Conservation (phyloP, 495 filamentous ascomycete genomes). For the Zalerion maritima region DNA sequence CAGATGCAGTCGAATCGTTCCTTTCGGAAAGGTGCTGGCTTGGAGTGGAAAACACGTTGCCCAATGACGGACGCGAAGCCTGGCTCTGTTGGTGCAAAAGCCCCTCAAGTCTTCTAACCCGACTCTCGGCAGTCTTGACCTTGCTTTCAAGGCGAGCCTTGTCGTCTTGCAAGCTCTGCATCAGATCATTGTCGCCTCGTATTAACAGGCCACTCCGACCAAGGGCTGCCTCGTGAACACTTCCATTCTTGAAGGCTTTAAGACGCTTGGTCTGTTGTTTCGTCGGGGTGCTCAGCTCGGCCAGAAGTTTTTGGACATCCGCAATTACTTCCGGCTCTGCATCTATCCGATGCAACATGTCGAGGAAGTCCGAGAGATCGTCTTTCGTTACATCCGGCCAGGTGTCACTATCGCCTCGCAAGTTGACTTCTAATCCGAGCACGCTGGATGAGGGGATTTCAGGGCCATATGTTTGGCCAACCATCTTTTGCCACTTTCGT, state of each 20-base stretch:
- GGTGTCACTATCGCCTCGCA: slow-evolving; percentile 60
- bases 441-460: slow-evolving; percentile 33
- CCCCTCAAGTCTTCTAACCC: slow-evolving; percentile 84
- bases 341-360: slow-evolving; percentile 39
- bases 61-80: slow-evolving; percentile 50
- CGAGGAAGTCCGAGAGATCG: slow-evolving; percentile 53
- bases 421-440: slow-evolving; percentile 69
- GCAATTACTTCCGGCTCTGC: slow-evolving; percentile 29
- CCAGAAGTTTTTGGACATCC: slow-evolving; percentile 42
- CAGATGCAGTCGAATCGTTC: slow-evolving; percentile 27
- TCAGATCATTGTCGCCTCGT: slow-evolving; percentile 65
- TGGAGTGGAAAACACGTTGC: slow-evolving; percentile 43
- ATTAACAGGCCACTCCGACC: slow-evolving; percentile 69
- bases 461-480: slow-evolving; percentile 42
- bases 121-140: slow-evolving; percentile 76
- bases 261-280: slow-evolving; percentile 60
- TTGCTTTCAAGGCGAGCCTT: slow-evolving; percentile 69
- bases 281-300: slow-evolving; percentile 56
- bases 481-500: slow-evolving; percentile 77
- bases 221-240: slow-evolving; percentile 69
- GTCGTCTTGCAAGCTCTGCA: slow-evolving; percentile 53
- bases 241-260: slow-evolving; percentile 92
- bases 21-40: slow-evolving; percentile 22
- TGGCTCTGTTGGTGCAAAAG: slow-evolving; percentile 78
- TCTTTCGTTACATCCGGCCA: slow-evolving; percentile 56